These are phyloP conservation scores for Raffaelea albimanens DNA, from an alignment of 2,329 filamentous ascomycete genomes.

Conservation along the genomic window DNA sequence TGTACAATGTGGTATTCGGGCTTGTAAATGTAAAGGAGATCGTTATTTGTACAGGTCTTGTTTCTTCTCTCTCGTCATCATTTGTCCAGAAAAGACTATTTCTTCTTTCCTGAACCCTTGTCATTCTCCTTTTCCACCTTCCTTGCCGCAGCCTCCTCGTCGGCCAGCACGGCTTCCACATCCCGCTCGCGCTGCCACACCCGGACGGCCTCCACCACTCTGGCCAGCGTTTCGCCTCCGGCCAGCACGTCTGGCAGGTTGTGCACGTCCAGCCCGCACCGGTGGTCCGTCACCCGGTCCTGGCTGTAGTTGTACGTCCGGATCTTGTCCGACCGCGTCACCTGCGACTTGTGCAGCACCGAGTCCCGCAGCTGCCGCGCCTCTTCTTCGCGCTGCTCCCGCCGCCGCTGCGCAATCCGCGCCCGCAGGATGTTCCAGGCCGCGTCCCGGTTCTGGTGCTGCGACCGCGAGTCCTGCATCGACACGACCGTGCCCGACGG, in stretches of 20 bases:
- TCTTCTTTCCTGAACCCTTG: background rate
- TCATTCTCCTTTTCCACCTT: slow-evolving; percentile 13
- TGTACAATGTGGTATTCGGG: too few relatives aligned
- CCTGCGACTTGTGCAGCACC: slow-evolving; percentile 68
- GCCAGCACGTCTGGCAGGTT: slow-evolving; percentile 72
- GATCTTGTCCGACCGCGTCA: slow-evolving; percentile 88
- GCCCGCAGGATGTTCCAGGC: slow-evolving; percentile 82
- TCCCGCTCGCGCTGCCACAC: slow-evolving; percentile 69
- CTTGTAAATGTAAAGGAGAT: too few relatives aligned
- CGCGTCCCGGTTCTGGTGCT: slow-evolving; percentile 77
- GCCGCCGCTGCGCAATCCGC: slow-evolving; percentile 66
- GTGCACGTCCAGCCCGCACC: slow-evolving; percentile 69
- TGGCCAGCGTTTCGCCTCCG: slow-evolving; percentile 62
- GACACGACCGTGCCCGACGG: slow-evolving; percentile 80
- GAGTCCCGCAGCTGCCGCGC: slow-evolving; percentile 64
- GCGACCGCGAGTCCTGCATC: slow-evolving; percentile 88
- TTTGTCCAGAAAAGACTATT: too few relatives aligned
- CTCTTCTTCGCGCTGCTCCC: slow-evolving; percentile 78
- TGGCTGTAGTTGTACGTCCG: slow-evolving; percentile 76
- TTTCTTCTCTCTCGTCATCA: background rate
- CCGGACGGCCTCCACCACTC: slow-evolving; percentile 67
- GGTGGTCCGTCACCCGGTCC: slow-evolving; percentile 79
- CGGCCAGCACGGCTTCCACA: slow-evolving; percentile 58
- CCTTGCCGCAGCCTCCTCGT: slow-evolving; percentile 41
- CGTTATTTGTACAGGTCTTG: background rate